phyloP scores from a whole-genome alignment of 164 flowering plant genomes.

The Tetrastigma voinierianum region DNA sequence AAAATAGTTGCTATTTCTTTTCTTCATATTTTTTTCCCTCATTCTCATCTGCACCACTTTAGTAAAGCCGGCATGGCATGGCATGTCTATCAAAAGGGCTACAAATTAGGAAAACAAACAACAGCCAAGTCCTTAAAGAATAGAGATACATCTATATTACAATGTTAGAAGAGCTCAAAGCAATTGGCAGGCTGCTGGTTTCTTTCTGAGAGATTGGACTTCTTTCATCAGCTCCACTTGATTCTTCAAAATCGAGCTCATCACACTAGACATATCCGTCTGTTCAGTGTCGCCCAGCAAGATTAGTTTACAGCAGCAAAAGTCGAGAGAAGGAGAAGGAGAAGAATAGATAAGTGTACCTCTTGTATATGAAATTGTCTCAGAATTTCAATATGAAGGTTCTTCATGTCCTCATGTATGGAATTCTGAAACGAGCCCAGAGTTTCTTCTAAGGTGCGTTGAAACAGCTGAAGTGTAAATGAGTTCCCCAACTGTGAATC shows the following conservation, averaged over 20 bases:
- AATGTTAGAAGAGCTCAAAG: conserved; percentile 29
- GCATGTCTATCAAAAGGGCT: neutral
- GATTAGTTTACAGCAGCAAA: neutral
- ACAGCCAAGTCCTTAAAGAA: neutral
- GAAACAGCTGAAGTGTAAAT: conserved; percentile 83
- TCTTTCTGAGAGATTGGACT: conserved; percentile 68
- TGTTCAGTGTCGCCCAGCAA: conserved; percentile 22
- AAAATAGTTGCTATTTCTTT: no score
- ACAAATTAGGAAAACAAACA: neutral
- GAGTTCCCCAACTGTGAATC: conserved; percentile 69
- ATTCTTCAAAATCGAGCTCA: conserved; percentile 63
- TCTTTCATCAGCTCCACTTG: conserved; percentile 79
- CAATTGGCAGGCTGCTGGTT: conserved; percentile 68
- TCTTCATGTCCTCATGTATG: conserved; percentile 83
- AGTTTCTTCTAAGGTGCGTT: conserved; percentile 80
- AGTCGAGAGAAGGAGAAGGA: no score
- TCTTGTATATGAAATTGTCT: conserved; percentile 88
- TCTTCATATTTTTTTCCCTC: no score
- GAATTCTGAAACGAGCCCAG: conserved; percentile 78
- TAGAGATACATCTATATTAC: neutral
- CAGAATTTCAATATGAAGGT: conserved; percentile 89
- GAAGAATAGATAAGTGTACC: no score
- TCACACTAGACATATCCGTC: conserved; percentile 59
- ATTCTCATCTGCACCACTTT: no score
- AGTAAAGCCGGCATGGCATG: no score